phyloP scores from a whole-genome alignment of 345 rosid species.

The Heritiera littoralis region DNA sequence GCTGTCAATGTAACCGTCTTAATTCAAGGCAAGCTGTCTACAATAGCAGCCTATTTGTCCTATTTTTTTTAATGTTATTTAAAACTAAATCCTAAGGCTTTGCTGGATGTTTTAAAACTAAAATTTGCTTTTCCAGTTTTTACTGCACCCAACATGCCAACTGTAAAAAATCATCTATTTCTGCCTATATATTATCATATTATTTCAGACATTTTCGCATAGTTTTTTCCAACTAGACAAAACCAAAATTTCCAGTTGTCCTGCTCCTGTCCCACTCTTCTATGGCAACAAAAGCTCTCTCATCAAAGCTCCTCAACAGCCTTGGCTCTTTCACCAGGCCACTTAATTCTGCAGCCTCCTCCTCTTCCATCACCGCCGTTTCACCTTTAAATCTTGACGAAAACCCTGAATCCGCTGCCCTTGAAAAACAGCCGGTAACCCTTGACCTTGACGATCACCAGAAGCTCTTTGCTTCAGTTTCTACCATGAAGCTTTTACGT shows the following conservation, averaged over 20 bases:
- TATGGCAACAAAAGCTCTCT: slow-evolving; percentile 13
- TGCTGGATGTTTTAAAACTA: background rate
- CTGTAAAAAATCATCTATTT: slow-evolving; percentile 40
- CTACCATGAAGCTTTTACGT: slow-evolving; percentile 54
- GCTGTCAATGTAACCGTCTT: too few species aligned
- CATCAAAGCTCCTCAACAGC: slow-evolving; percentile 3
- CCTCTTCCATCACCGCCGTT: background rate
- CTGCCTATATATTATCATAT: slow-evolving; percentile 35
- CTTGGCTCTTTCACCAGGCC: background rate
- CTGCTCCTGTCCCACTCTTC: background rate
- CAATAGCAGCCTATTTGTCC: too few species aligned
- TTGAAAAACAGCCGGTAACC: slow-evolving; percentile 25
- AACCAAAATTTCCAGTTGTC: background rate
- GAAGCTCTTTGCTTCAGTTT: slow-evolving; percentile 49
- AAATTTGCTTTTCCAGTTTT: background rate
- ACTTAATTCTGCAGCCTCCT: slow-evolving; percentile 9
- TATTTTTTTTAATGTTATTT: too few species aligned
- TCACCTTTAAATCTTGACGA: background rate
- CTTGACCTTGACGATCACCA: slow-evolving; percentile 57
- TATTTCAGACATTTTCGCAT: slow-evolving; percentile 11
- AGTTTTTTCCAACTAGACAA: background rate
- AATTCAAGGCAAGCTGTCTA: too few species aligned
- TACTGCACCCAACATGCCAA: background rate
- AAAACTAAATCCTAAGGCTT: too few species aligned
- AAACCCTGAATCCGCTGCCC: slow-evolving; percentile 25